A percentile compares a stretch with the other conserved stretches of the same genome.
Evolutionary conservation across 495 filamentous ascomycete species (phyloP).

Genomic region (Venustampulla echinocandica): DNA sequence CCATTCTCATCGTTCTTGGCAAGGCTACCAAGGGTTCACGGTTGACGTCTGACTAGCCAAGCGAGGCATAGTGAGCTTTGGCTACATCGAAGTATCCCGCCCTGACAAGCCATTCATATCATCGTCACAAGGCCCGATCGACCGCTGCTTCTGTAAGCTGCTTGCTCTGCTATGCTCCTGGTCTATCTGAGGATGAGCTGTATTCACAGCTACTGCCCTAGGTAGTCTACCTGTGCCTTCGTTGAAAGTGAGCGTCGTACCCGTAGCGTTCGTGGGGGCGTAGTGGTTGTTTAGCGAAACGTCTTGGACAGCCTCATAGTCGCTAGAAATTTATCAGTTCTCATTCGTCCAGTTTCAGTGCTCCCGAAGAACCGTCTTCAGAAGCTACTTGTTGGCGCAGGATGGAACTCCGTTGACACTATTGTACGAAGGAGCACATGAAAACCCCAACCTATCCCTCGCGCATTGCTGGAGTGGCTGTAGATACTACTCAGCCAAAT

Average conservation of each 20-base stretch:
- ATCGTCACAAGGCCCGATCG: conserved; percentile 28
- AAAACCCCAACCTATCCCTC: conserved; percentile 36
- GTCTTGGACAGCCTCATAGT: conserved; percentile 38
- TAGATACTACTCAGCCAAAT: conserved; percentile 40
- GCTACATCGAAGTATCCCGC: conserved; percentile 32
- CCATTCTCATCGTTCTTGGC: conserved; percentile 48
- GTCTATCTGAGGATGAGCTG: conserved; percentile 23
- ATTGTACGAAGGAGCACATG: conserved; percentile 42
- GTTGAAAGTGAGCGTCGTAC: conserved; percentile 27
- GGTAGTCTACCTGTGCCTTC: conserved; percentile 35
- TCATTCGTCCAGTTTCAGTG: conserved; percentile 39
- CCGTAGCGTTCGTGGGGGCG: conserved; percentile 31
- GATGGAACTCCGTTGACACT: conserved; percentile 36
- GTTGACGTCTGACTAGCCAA: conserved; percentile 26
- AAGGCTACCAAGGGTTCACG: conserved; percentile 41
- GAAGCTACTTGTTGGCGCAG: conserved; percentile 34
- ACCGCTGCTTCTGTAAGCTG: conserved; percentile 28
- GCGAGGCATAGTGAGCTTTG: conserved; percentile 19
- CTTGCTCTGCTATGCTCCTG: conserved; percentile 26
- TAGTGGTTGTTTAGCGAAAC: conserved; percentile 34
- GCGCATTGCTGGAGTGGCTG: conserved; percentile 38
- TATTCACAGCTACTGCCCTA: conserved; percentile 29
- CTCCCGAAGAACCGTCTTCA: conserved; percentile 34
- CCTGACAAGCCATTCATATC: conserved; percentile 30
- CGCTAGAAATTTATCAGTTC: conserved; percentile 34